Evolutionary conservation across 768 basidiomycete species (phyloP).

Genomic region (Phaeotremella skinneri): DNA sequence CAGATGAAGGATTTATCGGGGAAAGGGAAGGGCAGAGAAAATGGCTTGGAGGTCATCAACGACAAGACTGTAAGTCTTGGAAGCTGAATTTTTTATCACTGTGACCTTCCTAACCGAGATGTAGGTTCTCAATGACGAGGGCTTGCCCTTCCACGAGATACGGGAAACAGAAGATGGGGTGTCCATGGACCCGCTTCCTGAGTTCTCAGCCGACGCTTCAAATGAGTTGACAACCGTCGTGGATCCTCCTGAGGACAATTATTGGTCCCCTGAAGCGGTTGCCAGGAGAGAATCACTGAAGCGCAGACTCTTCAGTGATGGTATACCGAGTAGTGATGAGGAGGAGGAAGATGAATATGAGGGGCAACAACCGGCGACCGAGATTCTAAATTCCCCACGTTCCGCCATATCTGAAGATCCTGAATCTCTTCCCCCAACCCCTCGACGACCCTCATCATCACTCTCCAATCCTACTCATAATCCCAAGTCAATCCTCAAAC

Average conservation of each 20-base stretch:
- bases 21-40: not conserved
- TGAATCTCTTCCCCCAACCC: not conserved
- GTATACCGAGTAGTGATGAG: slow-evolving; percentile 18
- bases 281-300: slow-evolving; percentile 23
- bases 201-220: not conserved
- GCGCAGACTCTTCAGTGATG: slow-evolving; percentile 26
- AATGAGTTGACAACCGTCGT: not conserved
- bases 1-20: not conserved
- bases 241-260: slow-evolving; percentile 16
- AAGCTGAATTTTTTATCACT: not conserved
- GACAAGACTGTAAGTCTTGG: slow-evolving; percentile 2
- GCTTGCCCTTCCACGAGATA: slow-evolving; percentile 44
- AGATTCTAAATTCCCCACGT: not conserved
- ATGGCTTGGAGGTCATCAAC: not conserved
- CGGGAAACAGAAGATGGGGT: slow-evolving; percentile 28
- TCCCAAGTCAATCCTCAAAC: slow-evolving; percentile 38
- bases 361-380: not conserved
- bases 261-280: slow-evolving; percentile 30
- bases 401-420: not conserved
- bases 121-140: slow-evolving; percentile 39
- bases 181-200: slow-evolving; percentile 24
- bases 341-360: slow-evolving; percentile 20
- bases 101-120: not conserved
- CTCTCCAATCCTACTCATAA: not conserved
- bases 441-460: slow-evolving; percentile 14